These are phyloP conservation scores for Pyrus communis DNA, from an alignment of 306 rosid species.

Conservation along the genomic window DNA sequence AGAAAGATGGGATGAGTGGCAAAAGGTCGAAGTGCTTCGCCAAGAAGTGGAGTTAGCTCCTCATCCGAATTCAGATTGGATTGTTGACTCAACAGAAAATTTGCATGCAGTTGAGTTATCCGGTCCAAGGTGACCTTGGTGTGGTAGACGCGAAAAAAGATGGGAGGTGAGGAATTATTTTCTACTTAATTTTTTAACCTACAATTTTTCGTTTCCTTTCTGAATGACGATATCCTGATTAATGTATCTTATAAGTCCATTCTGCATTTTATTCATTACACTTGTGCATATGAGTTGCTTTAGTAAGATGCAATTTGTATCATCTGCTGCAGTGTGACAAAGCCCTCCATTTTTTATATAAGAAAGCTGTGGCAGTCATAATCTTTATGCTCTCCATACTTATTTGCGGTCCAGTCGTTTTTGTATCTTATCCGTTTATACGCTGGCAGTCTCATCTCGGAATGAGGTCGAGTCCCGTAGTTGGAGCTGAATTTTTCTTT, in stretches of 20 bases:
- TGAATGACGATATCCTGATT: conserved; percentile 40
- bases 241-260: conserved; percentile 47
- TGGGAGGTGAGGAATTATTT: conserved; percentile 29
- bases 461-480: too few relatives aligned
- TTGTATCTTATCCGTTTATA: neutral
- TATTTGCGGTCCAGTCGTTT: neutral
- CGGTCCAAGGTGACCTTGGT: conserved; percentile 88
- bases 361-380: conserved; percentile 34
- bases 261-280: conserved; percentile 66
- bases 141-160: conserved; percentile 15
- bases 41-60: conserved; percentile 90
- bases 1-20: conserved; percentile 99
- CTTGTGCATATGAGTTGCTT: conserved; percentile 84
- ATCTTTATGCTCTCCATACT: neutral
- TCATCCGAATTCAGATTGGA: conserved; percentile 89
- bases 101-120: conserved; percentile 95
- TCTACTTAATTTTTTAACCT: conserved; percentile 39
- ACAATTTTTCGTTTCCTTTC: conserved; percentile 17
- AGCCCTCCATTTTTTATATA: conserved; percentile 22
- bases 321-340: conserved; percentile 41
- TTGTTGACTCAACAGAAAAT: conserved; percentile 90
- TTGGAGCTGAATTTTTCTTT: too few relatives aligned
- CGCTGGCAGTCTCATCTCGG: neutral
- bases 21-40: conserved; percentile 83
- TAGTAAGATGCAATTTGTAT: conserved; percentile 55